Percentiles rank a stretch among this genome's conserved stretches.
Evolutionary conservation across 495 filamentous ascomycete species (phyloP).

Genomic region (Penicillium pulvis): DNA sequence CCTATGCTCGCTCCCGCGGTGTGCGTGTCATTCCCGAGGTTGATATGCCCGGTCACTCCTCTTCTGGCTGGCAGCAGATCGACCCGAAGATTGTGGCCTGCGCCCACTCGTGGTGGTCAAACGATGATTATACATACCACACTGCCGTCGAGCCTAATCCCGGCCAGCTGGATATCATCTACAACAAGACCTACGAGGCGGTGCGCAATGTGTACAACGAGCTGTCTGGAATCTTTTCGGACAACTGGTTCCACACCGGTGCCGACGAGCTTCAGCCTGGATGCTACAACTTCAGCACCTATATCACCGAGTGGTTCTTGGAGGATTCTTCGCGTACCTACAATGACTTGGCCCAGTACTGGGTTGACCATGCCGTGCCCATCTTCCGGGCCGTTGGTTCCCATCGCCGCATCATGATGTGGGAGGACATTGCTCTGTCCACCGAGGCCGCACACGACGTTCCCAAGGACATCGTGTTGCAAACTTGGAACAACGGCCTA

Average conservation of each 20-base stretch:
- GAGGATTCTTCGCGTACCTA: constrained; percentile 53
- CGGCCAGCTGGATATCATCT: constrained; percentile 58
- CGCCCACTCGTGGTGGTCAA: constrained; percentile 58
- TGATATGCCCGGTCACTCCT: constrained; percentile 55
- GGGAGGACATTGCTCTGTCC: constrained; percentile 54
- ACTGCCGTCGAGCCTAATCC: constrained; percentile 59
- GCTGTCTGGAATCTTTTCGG: constrained; percentile 52
- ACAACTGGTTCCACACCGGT: constrained; percentile 58
- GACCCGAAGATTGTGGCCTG: constrained; percentile 55
- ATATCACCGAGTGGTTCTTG: constrained; percentile 49
- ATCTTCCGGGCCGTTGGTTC: constrained; percentile 46
- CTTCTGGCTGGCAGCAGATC: constrained; percentile 56
- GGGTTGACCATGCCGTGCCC: constrained; percentile 55
- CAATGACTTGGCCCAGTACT: constrained; percentile 55
- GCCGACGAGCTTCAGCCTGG: constrained; percentile 54
- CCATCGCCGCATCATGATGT: constrained; percentile 55
- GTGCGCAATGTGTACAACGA: constrained; percentile 55
- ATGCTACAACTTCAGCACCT: constrained; percentile 57
- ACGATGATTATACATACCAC: constrained; percentile 52
- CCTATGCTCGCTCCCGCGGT: constrained; percentile 49
- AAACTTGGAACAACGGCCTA: constrained; percentile 57
- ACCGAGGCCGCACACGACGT: constrained; percentile 46
- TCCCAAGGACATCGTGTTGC: constrained; percentile 54
- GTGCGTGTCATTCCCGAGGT: constrained; percentile 54
- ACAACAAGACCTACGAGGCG: constrained; percentile 55